Percentiles rank a stretch among this genome's conserved stretches.
Conservation (phyloP, 1,139 yeast genomes). For the Komagataea norvegica region DNA sequence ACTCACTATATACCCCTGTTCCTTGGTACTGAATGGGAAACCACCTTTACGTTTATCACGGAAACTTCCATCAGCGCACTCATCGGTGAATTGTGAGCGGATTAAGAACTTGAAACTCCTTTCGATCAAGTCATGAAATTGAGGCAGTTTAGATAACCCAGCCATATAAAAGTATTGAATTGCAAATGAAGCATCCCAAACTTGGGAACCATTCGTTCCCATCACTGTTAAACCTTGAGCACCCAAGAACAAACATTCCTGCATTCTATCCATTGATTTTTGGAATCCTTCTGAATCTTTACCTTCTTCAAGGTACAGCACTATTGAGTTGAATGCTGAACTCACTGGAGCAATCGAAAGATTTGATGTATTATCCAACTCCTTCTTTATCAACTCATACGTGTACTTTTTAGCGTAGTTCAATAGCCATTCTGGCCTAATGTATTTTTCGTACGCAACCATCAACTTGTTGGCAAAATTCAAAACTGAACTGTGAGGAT, state of each 20-base stretch:
- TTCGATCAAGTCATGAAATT: slow-evolving; percentile 58
- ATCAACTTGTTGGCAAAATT: slow-evolving; percentile 59
- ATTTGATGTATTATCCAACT: slow-evolving; percentile 71
- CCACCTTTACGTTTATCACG: slow-evolving; percentile 88
- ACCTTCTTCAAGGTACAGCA: slow-evolving; percentile 67
- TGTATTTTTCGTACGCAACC: slow-evolving; percentile 57
- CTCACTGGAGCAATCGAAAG: slow-evolving; percentile 93
- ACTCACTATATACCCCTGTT: slow-evolving; percentile 93
- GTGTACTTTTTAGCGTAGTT: slow-evolving; percentile 48
- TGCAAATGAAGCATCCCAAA: slow-evolving; percentile 94
- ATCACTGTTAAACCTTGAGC: slow-evolving; percentile 88
- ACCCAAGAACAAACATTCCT: slow-evolving; percentile 78
- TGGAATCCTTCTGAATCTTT: slow-evolving; percentile 55
- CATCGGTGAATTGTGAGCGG: slow-evolving; percentile 79
- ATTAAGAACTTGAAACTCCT: slow-evolving; percentile 68
- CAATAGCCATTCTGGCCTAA: slow-evolving; percentile 73
- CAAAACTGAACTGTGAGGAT: slow-evolving; percentile 76
- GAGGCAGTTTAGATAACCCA: slow-evolving; percentile 68
- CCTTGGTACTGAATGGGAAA: slow-evolving; percentile 95
- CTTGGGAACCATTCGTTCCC: slow-evolving; percentile 98
- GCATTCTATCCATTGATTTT: slow-evolving; percentile 54
- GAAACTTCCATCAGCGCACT: slow-evolving; percentile 72
- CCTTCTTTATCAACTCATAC: slow-evolving; percentile 66
- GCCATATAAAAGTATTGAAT: slow-evolving; percentile 79
- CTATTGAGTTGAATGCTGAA: slow-evolving; percentile 78